phyloP scores from a whole-genome alignment of 495 filamentous ascomycete genomes.

The Lindgomyces ingoldianus region DNA sequence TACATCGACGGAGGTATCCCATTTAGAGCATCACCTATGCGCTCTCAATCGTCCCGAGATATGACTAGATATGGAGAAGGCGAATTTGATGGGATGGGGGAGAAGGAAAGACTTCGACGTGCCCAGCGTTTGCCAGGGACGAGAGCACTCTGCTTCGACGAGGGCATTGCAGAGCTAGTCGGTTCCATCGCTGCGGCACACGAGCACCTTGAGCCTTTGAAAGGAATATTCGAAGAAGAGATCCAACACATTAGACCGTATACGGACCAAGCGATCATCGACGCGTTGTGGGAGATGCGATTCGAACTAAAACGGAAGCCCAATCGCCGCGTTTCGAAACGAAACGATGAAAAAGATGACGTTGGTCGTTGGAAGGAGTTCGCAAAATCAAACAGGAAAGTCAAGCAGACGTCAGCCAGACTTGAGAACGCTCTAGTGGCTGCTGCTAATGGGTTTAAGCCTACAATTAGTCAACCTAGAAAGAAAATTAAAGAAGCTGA shows the following conservation, averaged over 20 bases:
- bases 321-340: background rate
- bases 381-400: background rate
- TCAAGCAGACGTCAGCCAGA: background rate
- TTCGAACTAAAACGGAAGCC: constrained; percentile 10
- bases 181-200: background rate
- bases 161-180: background rate
- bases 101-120: too few relatives aligned
- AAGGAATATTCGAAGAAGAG: constrained; percentile 14
- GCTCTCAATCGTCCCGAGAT: too few relatives aligned
- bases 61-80: too few relatives aligned
- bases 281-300: constrained; percentile 13
- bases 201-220: background rate
- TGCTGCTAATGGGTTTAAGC: background rate
- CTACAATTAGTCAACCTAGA: background rate
- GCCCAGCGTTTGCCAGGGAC: too few relatives aligned
- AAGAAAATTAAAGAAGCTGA: constrained; percentile 6
- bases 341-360: background rate
- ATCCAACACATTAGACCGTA: constrained; percentile 4
- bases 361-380: background rate
- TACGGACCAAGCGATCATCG: background rate
- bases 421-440: constrained; percentile 11
- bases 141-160: constrained; percentile 10
- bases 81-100: too few relatives aligned
- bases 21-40: too few relatives aligned
- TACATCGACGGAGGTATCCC: too few relatives aligned